phyloP scores from a whole-genome alignment of 2,329 filamentous ascomycete species.

The Ophiocordyceps robertsii region DNA sequence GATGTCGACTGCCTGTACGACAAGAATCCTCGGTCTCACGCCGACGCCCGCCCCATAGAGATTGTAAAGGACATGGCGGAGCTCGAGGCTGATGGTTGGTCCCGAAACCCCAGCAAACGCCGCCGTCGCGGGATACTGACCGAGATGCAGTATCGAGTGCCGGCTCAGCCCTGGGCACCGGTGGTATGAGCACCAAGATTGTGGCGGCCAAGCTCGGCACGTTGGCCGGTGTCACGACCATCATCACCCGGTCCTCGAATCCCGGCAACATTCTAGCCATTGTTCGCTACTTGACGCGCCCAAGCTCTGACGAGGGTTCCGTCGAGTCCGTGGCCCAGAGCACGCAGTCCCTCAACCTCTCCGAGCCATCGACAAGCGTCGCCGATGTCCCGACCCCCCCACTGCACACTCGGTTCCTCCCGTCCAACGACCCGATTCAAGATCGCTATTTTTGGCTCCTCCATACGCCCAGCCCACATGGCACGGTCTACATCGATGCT shows the following conservation, averaged over 20 bases:
- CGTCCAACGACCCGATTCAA: slow-evolving; percentile 69
- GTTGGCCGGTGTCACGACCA: slow-evolving; percentile 85
- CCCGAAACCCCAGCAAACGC: background rate
- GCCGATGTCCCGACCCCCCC: slow-evolving; percentile 24
- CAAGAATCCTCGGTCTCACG: slow-evolving; percentile 77
- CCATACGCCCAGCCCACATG: slow-evolving; percentile 80
- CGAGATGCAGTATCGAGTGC: slow-evolving; percentile 58
- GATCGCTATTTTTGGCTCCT: slow-evolving; percentile 97
- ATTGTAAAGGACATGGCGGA: slow-evolving; percentile 80
- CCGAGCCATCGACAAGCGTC: slow-evolving; percentile 8
- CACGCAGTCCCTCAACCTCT: slow-evolving; percentile 26
- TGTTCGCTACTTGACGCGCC: slow-evolving; percentile 52
- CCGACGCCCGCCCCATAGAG: slow-evolving; percentile 79
- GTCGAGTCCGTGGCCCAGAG: slow-evolving; percentile 24
- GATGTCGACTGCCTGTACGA: slow-evolving; percentile 97
- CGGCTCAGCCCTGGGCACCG: slow-evolving; percentile 80
- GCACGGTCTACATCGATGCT: slow-evolving; percentile 84
- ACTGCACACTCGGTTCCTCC: slow-evolving; percentile 85
- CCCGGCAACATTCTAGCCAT: slow-evolving; percentile 86
- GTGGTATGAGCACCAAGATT: slow-evolving; percentile 97
- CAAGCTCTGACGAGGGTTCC: slow-evolving; percentile 11
- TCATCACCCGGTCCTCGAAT: slow-evolving; percentile 88
- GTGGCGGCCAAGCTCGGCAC: slow-evolving; percentile 84
- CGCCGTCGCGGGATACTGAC: slow-evolving; percentile 6
- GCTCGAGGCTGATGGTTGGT: slow-evolving; percentile 64